phyloP scores from a whole-genome alignment of 345 rosid genomes.

The Conringia planisiliqua region DNA sequence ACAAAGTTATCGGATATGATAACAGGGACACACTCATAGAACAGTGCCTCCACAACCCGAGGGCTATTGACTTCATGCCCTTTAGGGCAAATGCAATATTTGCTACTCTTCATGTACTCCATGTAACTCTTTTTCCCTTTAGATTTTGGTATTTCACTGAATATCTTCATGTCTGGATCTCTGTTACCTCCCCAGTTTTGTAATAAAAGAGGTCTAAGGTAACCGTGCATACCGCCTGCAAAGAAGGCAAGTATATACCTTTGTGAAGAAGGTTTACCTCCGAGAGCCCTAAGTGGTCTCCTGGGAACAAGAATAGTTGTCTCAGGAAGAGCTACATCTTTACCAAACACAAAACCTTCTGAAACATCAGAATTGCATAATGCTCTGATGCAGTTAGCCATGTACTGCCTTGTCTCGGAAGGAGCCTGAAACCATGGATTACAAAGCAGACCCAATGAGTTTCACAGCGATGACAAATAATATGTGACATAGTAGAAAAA shows the following conservation, averaged over 20 bases:
- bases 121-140: slow-evolving; percentile 63
- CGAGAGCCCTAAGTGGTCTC: slow-evolving; percentile 57
- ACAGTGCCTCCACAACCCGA: slow-evolving; percentile 84
- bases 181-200: slow-evolving; percentile 68
- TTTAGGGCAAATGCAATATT: slow-evolving; percentile 89
- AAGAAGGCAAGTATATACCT: slow-evolving; percentile 82
- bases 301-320: slow-evolving; percentile 56
- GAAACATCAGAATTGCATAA: slow-evolving; percentile 84
- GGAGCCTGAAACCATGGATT: slow-evolving; percentile 59
- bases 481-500: not conserved
- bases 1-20: slow-evolving; percentile 89
- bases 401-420: slow-evolving; percentile 57
- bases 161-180: slow-evolving; percentile 89
- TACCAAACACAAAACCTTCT: slow-evolving; percentile 85
- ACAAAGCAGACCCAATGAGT: not conserved
- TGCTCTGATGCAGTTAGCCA: slow-evolving; percentile 85
- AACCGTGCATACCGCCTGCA: slow-evolving; percentile 92
- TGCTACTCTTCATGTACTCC: slow-evolving; percentile 87
- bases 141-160: slow-evolving; percentile 51
- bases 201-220: slow-evolving; percentile 70
- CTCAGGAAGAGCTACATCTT: slow-evolving; percentile 88
- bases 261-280: slow-evolving; percentile 69
- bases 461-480: not conserved
- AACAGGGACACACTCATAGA: slow-evolving; percentile 87
- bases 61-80: slow-evolving; percentile 97